Conservation (phyloP, 2,329 filamentous ascomycete species). For the Neophaeococcomyces mojaviensis region DNA sequence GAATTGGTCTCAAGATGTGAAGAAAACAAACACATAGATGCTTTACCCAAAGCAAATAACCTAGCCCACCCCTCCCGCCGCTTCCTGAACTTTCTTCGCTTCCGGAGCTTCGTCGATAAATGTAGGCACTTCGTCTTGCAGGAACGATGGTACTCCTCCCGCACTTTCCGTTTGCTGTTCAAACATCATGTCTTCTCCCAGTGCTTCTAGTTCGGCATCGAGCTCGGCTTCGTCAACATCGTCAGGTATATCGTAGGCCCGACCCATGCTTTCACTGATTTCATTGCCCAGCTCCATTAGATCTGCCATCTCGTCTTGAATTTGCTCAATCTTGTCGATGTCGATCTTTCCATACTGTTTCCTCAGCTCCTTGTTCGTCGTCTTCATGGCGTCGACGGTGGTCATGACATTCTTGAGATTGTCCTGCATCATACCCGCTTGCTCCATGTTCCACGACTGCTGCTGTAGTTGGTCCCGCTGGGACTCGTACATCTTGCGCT, state of each 20-base stretch:
- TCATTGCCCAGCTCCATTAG: slow-evolving; percentile 96
- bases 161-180: slow-evolving; percentile 46
- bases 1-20: slow-evolving; percentile 19
- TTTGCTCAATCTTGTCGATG: slow-evolving; percentile 90
- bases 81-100: slow-evolving; percentile 73
- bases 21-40: slow-evolving; percentile 16
- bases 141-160: slow-evolving; percentile 63
- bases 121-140: slow-evolving; percentile 78
- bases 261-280: slow-evolving; percentile 86
- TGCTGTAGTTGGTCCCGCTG: slow-evolving; percentile 89
- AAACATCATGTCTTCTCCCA: slow-evolving; percentile 89
- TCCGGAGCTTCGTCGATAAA: slow-evolving; percentile 90
- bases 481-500: slow-evolving; percentile 86
- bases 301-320: slow-evolving; percentile 99
- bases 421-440: slow-evolving; percentile 96
- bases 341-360: slow-evolving; percentile 97
- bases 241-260: slow-evolving; percentile 90
- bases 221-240: slow-evolving; percentile 95
- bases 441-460: slow-evolving; percentile 99
- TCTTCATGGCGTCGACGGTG: slow-evolving; percentile 95
- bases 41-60: neutral
- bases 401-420: slow-evolving; percentile 98
- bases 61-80: slow-evolving; percentile 43
- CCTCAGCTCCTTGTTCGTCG: slow-evolving; percentile 83
- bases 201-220: slow-evolving; percentile 89